A percentile compares a stretch with the other conserved stretches of the same genome.
These are phyloP conservation scores for Decorospora gaudefroyi DNA, from an alignment of 2,329 filamentous ascomycete species.

Conservation along the genomic window DNA sequence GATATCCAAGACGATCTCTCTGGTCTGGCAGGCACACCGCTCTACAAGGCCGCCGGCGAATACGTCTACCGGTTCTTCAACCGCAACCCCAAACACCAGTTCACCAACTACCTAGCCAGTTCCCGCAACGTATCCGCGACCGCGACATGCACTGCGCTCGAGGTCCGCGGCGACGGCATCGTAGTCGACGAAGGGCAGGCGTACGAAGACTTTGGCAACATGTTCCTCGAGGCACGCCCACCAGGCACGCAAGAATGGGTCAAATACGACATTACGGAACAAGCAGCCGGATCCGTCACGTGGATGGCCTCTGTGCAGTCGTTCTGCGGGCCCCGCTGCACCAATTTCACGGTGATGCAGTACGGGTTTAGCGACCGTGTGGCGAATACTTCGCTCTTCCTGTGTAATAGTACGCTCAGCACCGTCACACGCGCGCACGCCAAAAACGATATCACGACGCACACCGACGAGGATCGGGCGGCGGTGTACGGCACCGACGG, in stretches of 20 bases:
- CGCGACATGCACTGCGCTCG: slow-evolving; percentile 31
- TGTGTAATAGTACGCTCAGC: slow-evolving; percentile 35
- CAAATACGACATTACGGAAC: slow-evolving; percentile 20
- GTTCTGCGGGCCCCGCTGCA: slow-evolving; percentile 40
- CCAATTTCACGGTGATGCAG: slow-evolving; percentile 43
- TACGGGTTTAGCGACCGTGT: slow-evolving; percentile 10
- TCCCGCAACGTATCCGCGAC: slow-evolving; percentile 27
- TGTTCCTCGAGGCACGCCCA: slow-evolving; percentile 25
- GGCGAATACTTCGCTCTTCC: slow-evolving; percentile 27
- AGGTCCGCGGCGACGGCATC: slow-evolving; percentile 12
- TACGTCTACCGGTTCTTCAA: slow-evolving; percentile 43
- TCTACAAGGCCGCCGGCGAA: slow-evolving; percentile 28
- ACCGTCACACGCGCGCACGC: slow-evolving; percentile 11
- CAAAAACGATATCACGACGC: slow-evolving; percentile 28
- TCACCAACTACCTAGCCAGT: slow-evolving; percentile 35
- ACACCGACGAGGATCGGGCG: slow-evolving; percentile 15
- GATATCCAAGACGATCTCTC: slow-evolving; percentile 28
- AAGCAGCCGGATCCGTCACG: slow-evolving; percentile 26
- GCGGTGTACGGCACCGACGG: slow-evolving; percentile 35
- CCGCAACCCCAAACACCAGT: slow-evolving; percentile 37
- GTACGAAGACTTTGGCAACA: neutral
- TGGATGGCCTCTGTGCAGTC: slow-evolving; percentile 30
- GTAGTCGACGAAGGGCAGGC: slow-evolving; percentile 1
- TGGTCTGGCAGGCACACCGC: slow-evolving; percentile 27
- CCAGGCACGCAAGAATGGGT: slow-evolving; percentile 17